Conservation (phyloP, 371 early-diverging fungal species). For the Actinomortierella wolfii region DNA sequence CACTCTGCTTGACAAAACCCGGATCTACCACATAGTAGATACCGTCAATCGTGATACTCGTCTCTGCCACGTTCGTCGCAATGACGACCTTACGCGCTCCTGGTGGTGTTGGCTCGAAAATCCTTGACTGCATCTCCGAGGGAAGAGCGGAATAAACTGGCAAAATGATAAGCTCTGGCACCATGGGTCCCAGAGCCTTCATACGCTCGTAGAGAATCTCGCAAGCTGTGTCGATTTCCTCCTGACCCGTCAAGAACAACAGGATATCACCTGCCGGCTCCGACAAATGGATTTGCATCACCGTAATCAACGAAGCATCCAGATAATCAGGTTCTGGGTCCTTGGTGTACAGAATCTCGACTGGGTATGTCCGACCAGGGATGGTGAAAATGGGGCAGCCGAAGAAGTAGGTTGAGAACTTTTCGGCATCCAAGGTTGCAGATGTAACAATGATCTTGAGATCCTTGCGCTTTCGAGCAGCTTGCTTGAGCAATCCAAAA, state of each 20-base stretch:
- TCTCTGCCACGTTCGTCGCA: constrained; percentile 99
- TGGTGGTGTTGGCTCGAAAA: constrained; percentile 95
- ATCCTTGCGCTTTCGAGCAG: constrained; percentile 84
- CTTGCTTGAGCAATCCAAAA: constrained; percentile 94
- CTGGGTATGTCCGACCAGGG: constrained; percentile 95
- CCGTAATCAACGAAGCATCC: constrained; percentile 90
- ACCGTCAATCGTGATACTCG: constrained; percentile 99
- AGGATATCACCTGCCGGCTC: constrained; percentile 97
- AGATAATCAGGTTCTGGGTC: constrained; percentile 96
- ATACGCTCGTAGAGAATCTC: constrained; percentile 94
- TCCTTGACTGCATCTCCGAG: constrained; percentile 90
- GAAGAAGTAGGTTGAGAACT: constrained; percentile 59
- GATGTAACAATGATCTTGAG: constrained; percentile 94
- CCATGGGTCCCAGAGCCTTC: constrained; percentile 94
- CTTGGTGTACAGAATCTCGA: constrained; percentile 92
- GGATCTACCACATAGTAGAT: constrained; percentile 98
- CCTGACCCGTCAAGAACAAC: constrained; percentile 98
- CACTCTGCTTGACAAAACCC: constrained; percentile 97
- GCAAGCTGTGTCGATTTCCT: constrained; percentile 95
- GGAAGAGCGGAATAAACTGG: constrained; percentile 96
- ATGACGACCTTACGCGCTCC: constrained; percentile 95
- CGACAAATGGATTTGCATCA: constrained; percentile 96
- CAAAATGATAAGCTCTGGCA: constrained; percentile 91
- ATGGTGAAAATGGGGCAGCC: constrained; percentile 96
- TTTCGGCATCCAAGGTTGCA: constrained; percentile 97